Evolutionary conservation across 345 rosid species (phyloP), one percentile per base, ranked within the genome.

Genomic region (Hibiscus tridactylites): DNA sequence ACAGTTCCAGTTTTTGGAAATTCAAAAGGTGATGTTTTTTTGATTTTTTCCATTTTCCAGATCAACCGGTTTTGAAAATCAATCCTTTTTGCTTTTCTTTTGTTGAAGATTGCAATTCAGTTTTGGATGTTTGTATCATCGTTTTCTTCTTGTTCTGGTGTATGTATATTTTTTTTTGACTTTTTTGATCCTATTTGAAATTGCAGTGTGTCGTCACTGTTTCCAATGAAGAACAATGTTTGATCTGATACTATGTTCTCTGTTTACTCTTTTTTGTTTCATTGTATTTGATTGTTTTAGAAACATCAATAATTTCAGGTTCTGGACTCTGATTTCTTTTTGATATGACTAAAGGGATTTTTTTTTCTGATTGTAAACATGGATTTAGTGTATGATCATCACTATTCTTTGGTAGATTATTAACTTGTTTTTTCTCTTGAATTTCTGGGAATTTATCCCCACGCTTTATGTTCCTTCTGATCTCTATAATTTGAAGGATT

Each of bases 51-150:
- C 2, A 8, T 56, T 53, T 63, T 6, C 13, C 37, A 24, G 61
- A 76, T 73, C 71, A 61, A 11, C 39, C 59, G 42, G 44, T 56
- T 70, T 6, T 9, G 71, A 33, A 58, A 62, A 12, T 44, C 16
- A 9, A 4, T 24, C 69, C 2, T 19, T 24, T 9, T 26, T 53
- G 13, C 61, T 39, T 28, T 15, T 3, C 16, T 47, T 31, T 47
- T 56, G 61, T 2, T 7, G 3, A 9, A 26, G 39, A 47, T 66
- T 49, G 5, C 24, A 52, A 39, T 39, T 73, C 71, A 42, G 61
- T 54, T 53, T 65, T 26, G 63, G 19, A 10, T 33, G 21, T 39
- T 65, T 47, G 33, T 58, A 46, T 21, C 28, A 3, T 19, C n/a
- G 39, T 9, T 8, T 67, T 63, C 8, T 61, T 33, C 46, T 10